Conservation (phyloP, 140 eudicot genomes). For the Cichorium intybus region DNA sequence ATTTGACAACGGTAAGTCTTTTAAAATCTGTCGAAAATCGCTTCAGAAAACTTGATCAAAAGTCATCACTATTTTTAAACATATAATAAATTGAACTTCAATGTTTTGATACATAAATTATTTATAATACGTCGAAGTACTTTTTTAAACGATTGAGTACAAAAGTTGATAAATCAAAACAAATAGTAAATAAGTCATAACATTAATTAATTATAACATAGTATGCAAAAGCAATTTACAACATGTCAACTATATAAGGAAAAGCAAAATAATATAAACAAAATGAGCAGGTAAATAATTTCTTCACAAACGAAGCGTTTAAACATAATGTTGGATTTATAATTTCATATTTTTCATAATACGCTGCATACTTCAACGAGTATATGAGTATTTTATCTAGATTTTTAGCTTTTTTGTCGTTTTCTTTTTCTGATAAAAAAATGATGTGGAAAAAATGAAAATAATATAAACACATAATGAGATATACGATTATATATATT, state of each 20-base stretch:
- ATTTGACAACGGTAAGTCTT: neutral
- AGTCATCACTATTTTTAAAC: neutral
- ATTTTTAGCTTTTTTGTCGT: neutral
- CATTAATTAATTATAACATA: too few species aligned
- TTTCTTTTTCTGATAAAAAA: neutral
- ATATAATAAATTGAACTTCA: neutral
- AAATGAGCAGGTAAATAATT: too few species aligned
- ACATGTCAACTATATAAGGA: too few species aligned
- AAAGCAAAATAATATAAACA: too few species aligned
- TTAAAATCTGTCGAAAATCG: neutral
- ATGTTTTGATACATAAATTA: neutral
- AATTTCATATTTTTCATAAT: too few species aligned
- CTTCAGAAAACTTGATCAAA: neutral
- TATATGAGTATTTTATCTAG: neutral
- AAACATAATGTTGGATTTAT: too few species aligned
- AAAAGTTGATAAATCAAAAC: too few species aligned
- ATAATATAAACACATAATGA: neutral
- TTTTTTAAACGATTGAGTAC: too few species aligned
- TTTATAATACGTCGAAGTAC: too few species aligned
- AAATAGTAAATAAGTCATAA: too few species aligned
- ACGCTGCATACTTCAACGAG: too few species aligned
- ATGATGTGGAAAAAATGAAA: neutral
- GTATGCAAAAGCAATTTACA: too few species aligned
- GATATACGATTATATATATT: neutral
- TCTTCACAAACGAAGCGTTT: neutral